phyloP scores from a whole-genome alignment of 768 basidiomycete genomes.

The Paxillus rubicundulus region DNA sequence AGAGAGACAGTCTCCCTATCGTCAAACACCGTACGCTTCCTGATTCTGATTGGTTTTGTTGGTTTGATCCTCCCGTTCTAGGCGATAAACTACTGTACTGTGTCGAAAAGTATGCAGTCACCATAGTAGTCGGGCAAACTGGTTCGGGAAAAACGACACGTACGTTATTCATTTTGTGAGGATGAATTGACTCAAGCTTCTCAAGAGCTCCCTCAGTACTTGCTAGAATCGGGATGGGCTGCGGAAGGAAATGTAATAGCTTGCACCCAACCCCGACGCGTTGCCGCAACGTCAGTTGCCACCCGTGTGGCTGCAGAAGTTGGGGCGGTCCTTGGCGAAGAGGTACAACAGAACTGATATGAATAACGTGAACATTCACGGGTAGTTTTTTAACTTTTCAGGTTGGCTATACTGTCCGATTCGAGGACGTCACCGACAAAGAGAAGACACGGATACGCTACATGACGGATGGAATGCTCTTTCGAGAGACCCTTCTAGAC shows the following conservation, averaged over 20 bases:
- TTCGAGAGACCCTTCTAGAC: conserved; percentile 89
- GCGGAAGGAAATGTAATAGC: conserved; percentile 78
- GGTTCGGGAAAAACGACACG: conserved; percentile 98
- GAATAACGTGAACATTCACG: neutral
- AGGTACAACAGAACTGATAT: conserved; percentile 44
- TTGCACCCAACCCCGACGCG: conserved; percentile 90
- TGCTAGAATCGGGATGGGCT: conserved; percentile 93
- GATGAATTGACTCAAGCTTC: conserved; percentile 5
- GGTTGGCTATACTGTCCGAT: conserved; percentile 98
- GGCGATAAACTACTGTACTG: conserved; percentile 79
- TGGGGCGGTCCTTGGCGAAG: conserved; percentile 83
- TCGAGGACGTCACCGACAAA: conserved; percentile 88
- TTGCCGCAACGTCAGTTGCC: conserved; percentile 95
- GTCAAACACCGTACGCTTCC: conserved; percentile 73
- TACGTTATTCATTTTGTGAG: conserved; percentile 38
- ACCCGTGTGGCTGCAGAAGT: conserved; percentile 90
- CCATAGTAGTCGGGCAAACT: conserved; percentile 91
- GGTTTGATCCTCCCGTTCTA: conserved; percentile 27
- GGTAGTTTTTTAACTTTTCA: conserved; percentile 30
- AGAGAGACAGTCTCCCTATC: conserved; percentile 84
- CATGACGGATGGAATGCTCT: conserved; percentile 98
- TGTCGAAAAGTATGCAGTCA: conserved; percentile 78
- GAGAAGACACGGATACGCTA: conserved; percentile 88
- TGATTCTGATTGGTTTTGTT: neutral
- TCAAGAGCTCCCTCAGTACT: conserved; percentile 91